phyloP scores from a whole-genome alignment of 2,329 filamentous ascomycete species.

The Tolypocladium nubicola region DNA sequence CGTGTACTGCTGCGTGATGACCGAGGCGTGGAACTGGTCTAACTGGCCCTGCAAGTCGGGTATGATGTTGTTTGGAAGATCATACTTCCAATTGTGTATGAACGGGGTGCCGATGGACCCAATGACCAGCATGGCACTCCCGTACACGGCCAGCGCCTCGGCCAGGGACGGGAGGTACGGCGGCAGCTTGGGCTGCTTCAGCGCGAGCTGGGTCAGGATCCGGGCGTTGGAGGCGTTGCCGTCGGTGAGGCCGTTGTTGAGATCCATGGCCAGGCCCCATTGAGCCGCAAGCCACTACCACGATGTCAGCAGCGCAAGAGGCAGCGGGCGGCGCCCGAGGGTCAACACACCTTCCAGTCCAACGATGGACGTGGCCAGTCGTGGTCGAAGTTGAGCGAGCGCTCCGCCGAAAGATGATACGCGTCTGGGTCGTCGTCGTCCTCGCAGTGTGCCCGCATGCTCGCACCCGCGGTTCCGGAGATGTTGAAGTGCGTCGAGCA shows the following conservation, averaged over 20 bases:
- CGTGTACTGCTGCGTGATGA: constrained; percentile 59
- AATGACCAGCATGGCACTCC: constrained; percentile 54
- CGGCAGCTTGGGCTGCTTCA: constrained; percentile 29
- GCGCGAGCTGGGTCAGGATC: constrained; percentile 42
- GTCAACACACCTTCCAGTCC: constrained; percentile 37
- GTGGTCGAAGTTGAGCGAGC: constrained; percentile 8
- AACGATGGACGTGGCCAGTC: constrained; percentile 19
- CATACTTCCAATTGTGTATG: constrained; percentile 42
- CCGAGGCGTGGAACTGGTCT: constrained; percentile 51
- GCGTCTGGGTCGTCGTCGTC: constrained; percentile 39
- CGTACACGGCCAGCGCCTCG: constrained; percentile 63
- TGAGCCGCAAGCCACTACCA: constrained; percentile 34
- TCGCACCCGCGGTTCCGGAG: constrained; percentile 45
- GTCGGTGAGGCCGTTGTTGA: constrained; percentile 44
- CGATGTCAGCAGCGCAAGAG: constrained; percentile 1
- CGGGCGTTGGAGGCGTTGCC: constrained; percentile 49
- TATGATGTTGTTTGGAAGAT: constrained; percentile 21
- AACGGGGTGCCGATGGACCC: constrained; percentile 50
- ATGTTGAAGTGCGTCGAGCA: constrained; percentile 56
- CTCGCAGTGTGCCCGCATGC: constrained; percentile 51
- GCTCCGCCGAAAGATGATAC: constrained; percentile 36
- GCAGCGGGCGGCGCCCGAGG: rapidly evolving
- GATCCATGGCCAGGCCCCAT: constrained; percentile 44
- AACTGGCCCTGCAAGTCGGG: constrained; percentile 27
- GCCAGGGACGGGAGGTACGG: constrained; percentile 53